Conservation (phyloP, 129 eudicot genomes). For the Tagetes erecta region DNA sequence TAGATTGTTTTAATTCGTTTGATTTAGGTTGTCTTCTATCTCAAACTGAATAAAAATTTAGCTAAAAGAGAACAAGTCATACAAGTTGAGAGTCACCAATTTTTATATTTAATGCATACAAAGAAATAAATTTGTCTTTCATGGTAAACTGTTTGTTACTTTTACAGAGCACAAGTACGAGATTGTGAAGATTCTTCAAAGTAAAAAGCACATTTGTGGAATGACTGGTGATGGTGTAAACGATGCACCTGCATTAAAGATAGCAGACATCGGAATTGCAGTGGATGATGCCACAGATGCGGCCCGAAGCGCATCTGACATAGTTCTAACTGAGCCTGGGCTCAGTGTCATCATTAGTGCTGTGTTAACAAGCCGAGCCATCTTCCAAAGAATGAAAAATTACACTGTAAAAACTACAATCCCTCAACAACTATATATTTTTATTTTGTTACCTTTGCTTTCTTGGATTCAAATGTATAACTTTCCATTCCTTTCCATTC, state of each 20-base stretch:
- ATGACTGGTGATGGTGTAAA: conserved; percentile 54
- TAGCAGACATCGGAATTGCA: conserved; percentile 49
- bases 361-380: conserved; percentile 47
- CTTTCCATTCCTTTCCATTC: neutral
- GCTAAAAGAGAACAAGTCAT: neutral
- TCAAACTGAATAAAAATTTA: neutral
- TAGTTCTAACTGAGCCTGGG: conserved; percentile 48
- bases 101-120: neutral
- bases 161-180: conserved; percentile 49
- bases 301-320: conserved; percentile 49
- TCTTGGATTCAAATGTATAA: conserved; percentile 18
- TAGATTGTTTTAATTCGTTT: neutral
- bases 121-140: neutral
- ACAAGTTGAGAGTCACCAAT: neutral
- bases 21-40: neutral
- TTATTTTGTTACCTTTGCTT: neutral
- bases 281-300: conserved; percentile 54
- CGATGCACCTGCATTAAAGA: conserved; percentile 47
- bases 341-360: conserved; percentile 53
- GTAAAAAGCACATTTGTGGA: conserved; percentile 50
- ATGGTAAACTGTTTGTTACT: neutral
- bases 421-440: neutral
- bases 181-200: conserved; percentile 48
- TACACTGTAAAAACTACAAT: conserved; percentile 27
- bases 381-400: conserved; percentile 48